A percentile compares a stretch with the other conserved stretches of the same genome.
Evolutionary conservation across 2,329 filamentous ascomycete species (phyloP).

Genomic region (Calonectria crousiana): DNA sequence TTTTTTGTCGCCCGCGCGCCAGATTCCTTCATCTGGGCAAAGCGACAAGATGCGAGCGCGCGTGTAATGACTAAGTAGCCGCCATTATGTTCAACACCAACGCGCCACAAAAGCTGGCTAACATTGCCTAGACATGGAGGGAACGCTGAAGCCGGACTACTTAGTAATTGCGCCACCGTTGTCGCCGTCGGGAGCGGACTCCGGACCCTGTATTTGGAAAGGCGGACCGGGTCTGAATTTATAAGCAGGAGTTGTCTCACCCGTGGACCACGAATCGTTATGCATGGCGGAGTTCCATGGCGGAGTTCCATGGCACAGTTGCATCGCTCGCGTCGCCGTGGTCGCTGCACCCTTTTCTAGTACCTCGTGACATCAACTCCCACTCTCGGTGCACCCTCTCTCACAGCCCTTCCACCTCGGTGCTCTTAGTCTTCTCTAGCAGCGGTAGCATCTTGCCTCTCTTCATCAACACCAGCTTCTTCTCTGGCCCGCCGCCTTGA

Average conservation of each 20-base stretch:
- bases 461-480: slow-evolving; percentile 63
- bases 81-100: background rate
- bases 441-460: slow-evolving; percentile 57
- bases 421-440: slow-evolving; percentile 14
- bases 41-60: slow-evolving; percentile 2
- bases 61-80: slow-evolving; percentile 29
- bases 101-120: background rate
- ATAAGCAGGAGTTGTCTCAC: background rate
- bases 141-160: background rate
- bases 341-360: no score
- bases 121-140: no score
- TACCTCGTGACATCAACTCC: background rate
- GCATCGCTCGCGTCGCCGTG: background rate
- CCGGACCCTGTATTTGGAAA: background rate
- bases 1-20: background rate
- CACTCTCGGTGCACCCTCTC: background rate
- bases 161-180: background rate
- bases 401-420: background rate
- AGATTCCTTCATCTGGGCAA: background rate
- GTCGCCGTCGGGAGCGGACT: background rate
- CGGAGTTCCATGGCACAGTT: background rate
- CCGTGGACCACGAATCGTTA: background rate
- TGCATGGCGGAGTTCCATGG: background rate
- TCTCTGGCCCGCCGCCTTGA: slow-evolving; percentile 42
- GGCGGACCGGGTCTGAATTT: background rate